Conservation (phyloP, 257 asterid species). For the Solanum appendiculatum region DNA sequence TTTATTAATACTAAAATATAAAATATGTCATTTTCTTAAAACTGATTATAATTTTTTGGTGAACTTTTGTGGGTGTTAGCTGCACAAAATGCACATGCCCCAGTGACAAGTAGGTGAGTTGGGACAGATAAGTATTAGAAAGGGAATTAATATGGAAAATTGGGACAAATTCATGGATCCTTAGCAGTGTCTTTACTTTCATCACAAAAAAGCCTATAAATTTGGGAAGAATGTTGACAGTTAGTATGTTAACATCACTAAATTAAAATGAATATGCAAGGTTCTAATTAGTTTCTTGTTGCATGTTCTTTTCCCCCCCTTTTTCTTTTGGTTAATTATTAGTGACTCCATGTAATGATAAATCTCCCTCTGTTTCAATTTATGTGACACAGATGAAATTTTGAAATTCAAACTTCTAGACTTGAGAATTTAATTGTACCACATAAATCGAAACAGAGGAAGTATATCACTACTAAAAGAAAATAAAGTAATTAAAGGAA, state of each 20-base stretch:
- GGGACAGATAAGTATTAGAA: conserved; percentile 17
- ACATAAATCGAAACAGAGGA: not conserved
- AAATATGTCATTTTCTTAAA: not conserved
- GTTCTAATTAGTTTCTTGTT: not conserved
- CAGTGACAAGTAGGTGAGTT: conserved; percentile 15
- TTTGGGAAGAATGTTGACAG: not conserved
- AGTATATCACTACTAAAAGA: too few relatives aligned
- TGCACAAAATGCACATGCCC: not conserved
- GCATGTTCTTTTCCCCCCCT: not conserved
- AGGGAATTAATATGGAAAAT: conserved; percentile 27
- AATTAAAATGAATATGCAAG: not conserved
- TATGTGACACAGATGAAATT: too few relatives aligned
- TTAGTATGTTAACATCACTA: not conserved
- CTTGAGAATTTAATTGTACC: not conserved
- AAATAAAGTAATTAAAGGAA: not conserved
- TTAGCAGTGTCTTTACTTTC: not conserved
- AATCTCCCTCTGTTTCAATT: too few relatives aligned
- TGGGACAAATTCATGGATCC: conserved; percentile 42
- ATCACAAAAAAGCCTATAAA: conserved; percentile 5
- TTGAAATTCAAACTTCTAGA: too few relatives aligned
- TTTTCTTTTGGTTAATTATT: not conserved
- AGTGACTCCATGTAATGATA: not conserved
- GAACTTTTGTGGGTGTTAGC: not conserved
- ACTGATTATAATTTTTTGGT: too few relatives aligned
- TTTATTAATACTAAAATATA: too few relatives aligned